These are phyloP conservation scores for Fusarium musae DNA, from an alignment of 2,329 filamentous ascomycete genomes.

Conservation along the genomic window DNA sequence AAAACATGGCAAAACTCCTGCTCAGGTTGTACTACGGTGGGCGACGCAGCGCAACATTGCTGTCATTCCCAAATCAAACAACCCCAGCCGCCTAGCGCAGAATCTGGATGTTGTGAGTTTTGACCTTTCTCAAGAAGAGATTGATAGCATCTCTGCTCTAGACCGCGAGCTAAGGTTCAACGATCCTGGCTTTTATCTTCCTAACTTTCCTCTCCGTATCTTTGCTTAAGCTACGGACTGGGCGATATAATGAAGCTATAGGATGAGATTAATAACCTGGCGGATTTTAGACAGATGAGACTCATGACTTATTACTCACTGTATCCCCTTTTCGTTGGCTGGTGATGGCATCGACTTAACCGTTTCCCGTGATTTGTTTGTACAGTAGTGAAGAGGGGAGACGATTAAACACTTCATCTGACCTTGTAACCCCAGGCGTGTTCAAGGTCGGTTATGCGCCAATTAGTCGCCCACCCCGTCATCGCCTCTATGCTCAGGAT, in stretches of 20 bases:
- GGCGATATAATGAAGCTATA: not conserved
- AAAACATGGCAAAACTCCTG: conserved; percentile 67
- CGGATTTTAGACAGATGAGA: conserved; percentile 4
- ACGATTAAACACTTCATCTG: conserved; percentile 14
- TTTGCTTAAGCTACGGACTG: conserved; percentile 52
- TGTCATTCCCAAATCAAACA: conserved; percentile 73
- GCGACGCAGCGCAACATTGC: conserved; percentile 71
- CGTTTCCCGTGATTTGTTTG: not conserved
- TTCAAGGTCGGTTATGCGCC: conserved; percentile 64
- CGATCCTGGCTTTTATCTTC: conserved; percentile 54
- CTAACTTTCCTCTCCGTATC: conserved; percentile 61
- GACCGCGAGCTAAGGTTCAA: conserved; percentile 70
- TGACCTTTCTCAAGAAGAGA: conserved; percentile 63
- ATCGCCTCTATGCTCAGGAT: conserved; percentile 62
- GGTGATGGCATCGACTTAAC: not conserved
- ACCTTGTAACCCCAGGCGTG: conserved; percentile 53
- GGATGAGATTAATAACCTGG: conserved; percentile 1
- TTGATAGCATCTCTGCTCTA: conserved; percentile 65
- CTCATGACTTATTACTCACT: not conserved
- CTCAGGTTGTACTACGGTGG: conserved; percentile 75
- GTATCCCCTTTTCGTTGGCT: not conserved
- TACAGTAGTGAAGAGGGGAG: not conserved
- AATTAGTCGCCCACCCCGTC: conserved; percentile 64
- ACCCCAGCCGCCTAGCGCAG: conserved; percentile 59
- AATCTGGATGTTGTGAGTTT: conserved; percentile 68